Percentiles rank a stretch among this genome's conserved stretches.
phyloP scores from a whole-genome alignment of 495 filamentous ascomycete species.

The Baudoinia panamericana region DNA sequence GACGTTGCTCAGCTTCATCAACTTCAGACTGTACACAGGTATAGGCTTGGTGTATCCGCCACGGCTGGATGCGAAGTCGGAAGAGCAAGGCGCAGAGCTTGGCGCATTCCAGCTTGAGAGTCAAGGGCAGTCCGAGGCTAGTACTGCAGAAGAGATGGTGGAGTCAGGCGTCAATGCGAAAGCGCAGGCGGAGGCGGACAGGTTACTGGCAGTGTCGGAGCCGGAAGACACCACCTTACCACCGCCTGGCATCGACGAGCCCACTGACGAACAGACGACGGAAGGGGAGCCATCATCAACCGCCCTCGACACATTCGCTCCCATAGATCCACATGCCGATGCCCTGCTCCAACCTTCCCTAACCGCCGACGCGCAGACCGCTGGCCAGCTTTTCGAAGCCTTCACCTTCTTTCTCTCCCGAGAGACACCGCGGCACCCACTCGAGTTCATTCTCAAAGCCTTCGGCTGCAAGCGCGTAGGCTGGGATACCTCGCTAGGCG shows the following conservation, averaged over 20 bases:
- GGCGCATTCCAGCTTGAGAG: slow-evolving; percentile 82
- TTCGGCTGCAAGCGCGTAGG: slow-evolving; percentile 95
- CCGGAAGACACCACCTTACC: too few relatives aligned
- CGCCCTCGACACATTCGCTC: slow-evolving; percentile 78
- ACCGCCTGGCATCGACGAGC: slow-evolving; percentile 18
- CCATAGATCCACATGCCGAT: slow-evolving; percentile 64
- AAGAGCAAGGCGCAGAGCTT: slow-evolving; percentile 79
- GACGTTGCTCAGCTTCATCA: slow-evolving; percentile 86
- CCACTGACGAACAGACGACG: background rate
- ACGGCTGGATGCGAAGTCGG: slow-evolving; percentile 75
- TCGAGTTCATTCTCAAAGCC: slow-evolving; percentile 87
- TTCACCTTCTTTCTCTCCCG: slow-evolving; percentile 89
- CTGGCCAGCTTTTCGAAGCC: slow-evolving; percentile 61
- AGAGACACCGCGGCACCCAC: slow-evolving; percentile 76
- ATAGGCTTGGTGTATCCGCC: slow-evolving; percentile 88
- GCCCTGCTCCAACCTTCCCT: slow-evolving; percentile 68
- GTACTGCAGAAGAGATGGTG: slow-evolving; percentile 26
- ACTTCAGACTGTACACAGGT: slow-evolving; percentile 83
- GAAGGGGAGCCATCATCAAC: slow-evolving; percentile 23
- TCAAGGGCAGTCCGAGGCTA: slow-evolving; percentile 35
- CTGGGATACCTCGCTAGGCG: slow-evolving; percentile 80
- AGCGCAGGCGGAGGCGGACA: slow-evolving; percentile 30
- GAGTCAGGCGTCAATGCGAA: slow-evolving; percentile 27
- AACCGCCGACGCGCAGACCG: slow-evolving; percentile 39
- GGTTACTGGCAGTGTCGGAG: slow-evolving; percentile 24